Conservation (phyloP, 1,284 basidiomycete species). For the Moesziomyces globuligerus region DNA sequence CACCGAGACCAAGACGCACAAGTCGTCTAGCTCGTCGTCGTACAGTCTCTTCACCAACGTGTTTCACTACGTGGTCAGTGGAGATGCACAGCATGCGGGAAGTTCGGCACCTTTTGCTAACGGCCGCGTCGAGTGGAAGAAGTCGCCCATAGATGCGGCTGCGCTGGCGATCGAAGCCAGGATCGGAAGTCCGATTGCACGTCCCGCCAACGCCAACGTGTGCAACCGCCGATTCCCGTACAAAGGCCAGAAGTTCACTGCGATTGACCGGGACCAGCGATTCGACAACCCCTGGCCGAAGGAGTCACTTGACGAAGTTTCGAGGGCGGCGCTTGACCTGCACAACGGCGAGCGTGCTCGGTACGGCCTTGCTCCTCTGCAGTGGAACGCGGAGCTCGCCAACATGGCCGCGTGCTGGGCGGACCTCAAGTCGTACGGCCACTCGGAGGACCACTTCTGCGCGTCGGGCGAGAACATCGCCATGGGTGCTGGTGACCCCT, state of each 20-base stretch:
- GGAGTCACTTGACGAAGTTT: conserved; percentile 23
- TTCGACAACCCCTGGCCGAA: conserved; percentile 15
- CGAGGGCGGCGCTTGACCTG: conserved; percentile 31
- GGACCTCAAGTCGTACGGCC: conserved; percentile 48
- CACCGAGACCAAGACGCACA: conserved; percentile 2
- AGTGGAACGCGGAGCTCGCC: conserved; percentile 49
- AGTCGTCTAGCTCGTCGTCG: conserved; percentile 10
- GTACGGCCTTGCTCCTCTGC: conserved; percentile 20
- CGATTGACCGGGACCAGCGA: conserved; percentile 18
- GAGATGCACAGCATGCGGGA: conserved; percentile 12
- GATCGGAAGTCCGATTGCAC: conserved; percentile 15
- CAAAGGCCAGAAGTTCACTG: conserved; percentile 10
- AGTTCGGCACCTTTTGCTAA: conserved; percentile 29
- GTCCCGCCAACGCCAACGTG: conserved; percentile 26
- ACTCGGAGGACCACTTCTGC: conserved; percentile 44
- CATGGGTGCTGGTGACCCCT: conserved; percentile 31
- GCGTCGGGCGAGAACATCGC: conserved; percentile 48
- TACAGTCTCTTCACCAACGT: conserved; percentile 26
- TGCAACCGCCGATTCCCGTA: conserved; percentile 43
- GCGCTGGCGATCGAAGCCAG: conserved; percentile 2
- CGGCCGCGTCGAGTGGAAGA: conserved; percentile 25
- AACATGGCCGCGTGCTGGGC: conserved; percentile 52
- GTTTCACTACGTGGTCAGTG: conserved; percentile 22
- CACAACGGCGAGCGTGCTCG: conserved; percentile 37
- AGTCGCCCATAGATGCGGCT: conserved; percentile 1